phyloP scores from a whole-genome alignment of 768 basidiomycete genomes.

The Rhizopogon vesiculosus region DNA sequence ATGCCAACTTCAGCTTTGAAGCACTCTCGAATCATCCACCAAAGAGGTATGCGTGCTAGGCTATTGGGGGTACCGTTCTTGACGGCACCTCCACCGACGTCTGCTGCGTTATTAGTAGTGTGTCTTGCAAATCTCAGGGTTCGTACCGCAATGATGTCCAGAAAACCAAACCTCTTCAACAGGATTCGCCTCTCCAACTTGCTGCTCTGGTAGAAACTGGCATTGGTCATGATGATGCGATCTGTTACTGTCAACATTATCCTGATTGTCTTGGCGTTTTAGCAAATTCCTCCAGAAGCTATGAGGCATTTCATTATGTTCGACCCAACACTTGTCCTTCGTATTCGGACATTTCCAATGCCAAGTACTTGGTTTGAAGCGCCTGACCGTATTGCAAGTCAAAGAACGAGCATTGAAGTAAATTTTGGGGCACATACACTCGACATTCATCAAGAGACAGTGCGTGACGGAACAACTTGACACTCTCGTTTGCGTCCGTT shows the following conservation, averaged over 20 bases:
- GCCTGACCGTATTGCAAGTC: conserved; percentile 19
- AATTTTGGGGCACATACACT: conserved; percentile 24
- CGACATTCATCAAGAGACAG: conserved; percentile 67
- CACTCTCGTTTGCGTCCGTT: conserved; percentile 54
- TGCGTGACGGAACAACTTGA: conserved; percentile 68
- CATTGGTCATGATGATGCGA: conserved; percentile 8
- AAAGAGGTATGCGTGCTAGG: conserved; percentile 66
- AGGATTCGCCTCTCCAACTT: conserved; percentile 36
- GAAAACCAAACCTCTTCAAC: conserved; percentile 81
- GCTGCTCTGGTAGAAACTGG: conserved; percentile 35
- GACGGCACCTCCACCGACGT: conserved; percentile 73
- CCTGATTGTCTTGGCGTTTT: neutral
- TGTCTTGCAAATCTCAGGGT: neutral
- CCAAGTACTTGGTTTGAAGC: conserved; percentile 30
- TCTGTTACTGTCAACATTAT: neutral
- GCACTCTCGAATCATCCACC: conserved; percentile 75
- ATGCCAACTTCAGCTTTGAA: conserved; percentile 54
- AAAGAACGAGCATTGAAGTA: conserved; percentile 31
- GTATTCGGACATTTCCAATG: conserved; percentile 41
- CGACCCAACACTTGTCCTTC: conserved; percentile 38
- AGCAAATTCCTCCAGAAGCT: conserved; percentile 19
- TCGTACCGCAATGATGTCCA: conserved; percentile 65
- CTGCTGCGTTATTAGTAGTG: conserved; percentile 27
- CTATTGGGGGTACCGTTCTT: conserved; percentile 50
- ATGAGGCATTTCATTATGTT: conserved; percentile 46